Conservation (phyloP, 345 rosid genomes). For the Iberis pinnata region DNA sequence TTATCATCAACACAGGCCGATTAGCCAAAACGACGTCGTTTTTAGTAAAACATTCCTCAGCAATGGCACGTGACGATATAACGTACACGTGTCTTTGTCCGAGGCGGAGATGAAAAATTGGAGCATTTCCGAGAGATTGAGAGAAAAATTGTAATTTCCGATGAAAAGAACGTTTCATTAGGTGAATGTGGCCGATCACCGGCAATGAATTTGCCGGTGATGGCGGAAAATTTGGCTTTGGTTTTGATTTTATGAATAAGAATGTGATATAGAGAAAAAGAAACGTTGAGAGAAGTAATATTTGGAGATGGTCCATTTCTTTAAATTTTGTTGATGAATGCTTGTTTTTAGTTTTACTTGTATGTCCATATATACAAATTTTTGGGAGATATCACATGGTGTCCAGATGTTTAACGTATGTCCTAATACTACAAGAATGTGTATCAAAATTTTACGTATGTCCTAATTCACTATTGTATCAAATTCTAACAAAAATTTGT, state of each 20-base stretch:
- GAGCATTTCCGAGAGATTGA: slow-evolving; percentile 31
- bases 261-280: background rate
- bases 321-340: background rate
- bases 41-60: too few relatives aligned
- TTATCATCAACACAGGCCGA: slow-evolving; percentile 28
- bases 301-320: slow-evolving; percentile 9
- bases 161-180: slow-evolving; percentile 35
- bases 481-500: too few relatives aligned
- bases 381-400: slow-evolving; percentile 9
- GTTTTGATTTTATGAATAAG: background rate
- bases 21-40: slow-evolving; percentile 41
- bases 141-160: slow-evolving; percentile 30
- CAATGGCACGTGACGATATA: slow-evolving; percentile 38
- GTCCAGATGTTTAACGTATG: too few relatives aligned
- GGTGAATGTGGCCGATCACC: slow-evolving; percentile 49
- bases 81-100: slow-evolving; percentile 36
- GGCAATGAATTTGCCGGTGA: slow-evolving; percentile 36
- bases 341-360: background rate
- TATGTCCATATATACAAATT: background rate
- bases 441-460: too few relatives aligned
- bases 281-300: background rate
- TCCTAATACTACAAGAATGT: too few relatives aligned
- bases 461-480: too few relatives aligned
- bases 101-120: slow-evolving; percentile 35
- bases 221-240: slow-evolving; percentile 35